Percentiles rank a stretch among this genome's conserved stretches.
These are phyloP conservation scores for Geotrichum bryndzae DNA, from an alignment of 1,139 yeast species.

Conservation along the genomic window DNA sequence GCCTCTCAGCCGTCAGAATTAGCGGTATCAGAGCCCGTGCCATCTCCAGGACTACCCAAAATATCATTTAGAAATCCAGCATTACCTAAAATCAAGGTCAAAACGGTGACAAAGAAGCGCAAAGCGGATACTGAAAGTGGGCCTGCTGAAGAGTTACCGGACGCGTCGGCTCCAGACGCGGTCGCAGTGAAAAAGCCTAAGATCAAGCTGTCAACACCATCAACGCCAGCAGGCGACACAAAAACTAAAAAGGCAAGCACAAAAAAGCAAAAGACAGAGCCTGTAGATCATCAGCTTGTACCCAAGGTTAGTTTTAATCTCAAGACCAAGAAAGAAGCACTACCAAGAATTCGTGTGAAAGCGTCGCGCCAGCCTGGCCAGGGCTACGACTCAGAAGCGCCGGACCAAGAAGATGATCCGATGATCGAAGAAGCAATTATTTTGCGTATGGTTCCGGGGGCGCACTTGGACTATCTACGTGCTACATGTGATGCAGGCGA, in stretches of 20 bases:
- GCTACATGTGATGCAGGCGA: conserved; percentile 80
- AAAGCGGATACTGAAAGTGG: not conserved
- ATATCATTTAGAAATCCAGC: conserved; percentile 10
- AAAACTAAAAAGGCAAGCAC: conserved; percentile 5
- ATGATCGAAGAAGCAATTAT: conserved; percentile 80
- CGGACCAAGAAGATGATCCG: conserved; percentile 94
- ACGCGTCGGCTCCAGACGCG: not conserved
- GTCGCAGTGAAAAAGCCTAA: conserved; percentile 11
- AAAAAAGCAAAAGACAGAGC: conserved; percentile 2
- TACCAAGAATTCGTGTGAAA: conserved; percentile 69
- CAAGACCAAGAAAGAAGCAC: conserved; percentile 21
- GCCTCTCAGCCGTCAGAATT: not conserved
- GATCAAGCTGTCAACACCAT: conserved; percentile 11
- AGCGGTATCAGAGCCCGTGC: not conserved
- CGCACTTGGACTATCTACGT: conserved; percentile 70
- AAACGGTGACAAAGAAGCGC: conserved; percentile 3
- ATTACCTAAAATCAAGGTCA: conserved; percentile 16
- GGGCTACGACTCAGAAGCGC: conserved; percentile 96
- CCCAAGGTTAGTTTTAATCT: conserved; percentile 31
- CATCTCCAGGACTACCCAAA: conserved; percentile 6
- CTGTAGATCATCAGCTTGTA: conserved; percentile 6
- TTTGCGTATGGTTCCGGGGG: conserved; percentile 71
- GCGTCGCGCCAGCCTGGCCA: conserved; percentile 87
- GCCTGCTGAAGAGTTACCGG: not conserved
- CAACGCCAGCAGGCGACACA: not conserved